A percentile compares a stretch with the other conserved stretches of the same genome.
Conservation (phyloP, 768 basidiomycete genomes). For the Trametes maxima region DNA sequence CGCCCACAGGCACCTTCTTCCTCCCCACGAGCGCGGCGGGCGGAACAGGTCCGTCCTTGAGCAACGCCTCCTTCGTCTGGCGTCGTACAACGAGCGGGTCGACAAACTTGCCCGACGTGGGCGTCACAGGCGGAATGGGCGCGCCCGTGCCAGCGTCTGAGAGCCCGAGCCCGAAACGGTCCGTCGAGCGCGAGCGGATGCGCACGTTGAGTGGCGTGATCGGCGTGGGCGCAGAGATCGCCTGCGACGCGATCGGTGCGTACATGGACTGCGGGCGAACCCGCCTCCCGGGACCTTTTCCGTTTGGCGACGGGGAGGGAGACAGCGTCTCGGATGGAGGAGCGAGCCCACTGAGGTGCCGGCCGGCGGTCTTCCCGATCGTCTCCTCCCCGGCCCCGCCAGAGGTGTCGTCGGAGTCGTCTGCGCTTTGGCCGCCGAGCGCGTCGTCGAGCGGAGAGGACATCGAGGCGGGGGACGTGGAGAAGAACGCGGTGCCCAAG, state of each 20-base stretch:
- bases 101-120: slow-evolving; percentile 60
- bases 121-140: slow-evolving; percentile 27
- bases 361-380: slow-evolving; percentile 54
- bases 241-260: slow-evolving; percentile 30
- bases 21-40: slow-evolving; percentile 43
- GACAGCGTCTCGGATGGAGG: slow-evolving; percentile 20
- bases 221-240: slow-evolving; percentile 31
- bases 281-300: slow-evolving; percentile 34
- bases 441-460: slow-evolving; percentile 27
- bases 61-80: slow-evolving; percentile 53
- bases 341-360: slow-evolving; percentile 31
- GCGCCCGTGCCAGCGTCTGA: slow-evolving; percentile 18
- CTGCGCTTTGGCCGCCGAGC: slow-evolving; percentile 21
- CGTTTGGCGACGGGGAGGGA: slow-evolving; percentile 29
- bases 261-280: slow-evolving; percentile 63
- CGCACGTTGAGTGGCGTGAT: slow-evolving; percentile 35
- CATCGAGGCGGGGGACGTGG: slow-evolving; percentile 38
- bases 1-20: slow-evolving; percentile 72
- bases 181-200: slow-evolving; percentile 42
- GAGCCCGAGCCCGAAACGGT: slow-evolving; percentile 28
- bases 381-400: slow-evolving; percentile 53
- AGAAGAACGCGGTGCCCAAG: slow-evolving; percentile 47
- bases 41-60: slow-evolving; percentile 45
- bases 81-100: slow-evolving; percentile 74
- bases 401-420: slow-evolving; percentile 42